These are phyloP conservation scores for Phytophthora uliginosa DNA, from an alignment of 352 stramenopile genomes.

Conservation along the genomic window DNA sequence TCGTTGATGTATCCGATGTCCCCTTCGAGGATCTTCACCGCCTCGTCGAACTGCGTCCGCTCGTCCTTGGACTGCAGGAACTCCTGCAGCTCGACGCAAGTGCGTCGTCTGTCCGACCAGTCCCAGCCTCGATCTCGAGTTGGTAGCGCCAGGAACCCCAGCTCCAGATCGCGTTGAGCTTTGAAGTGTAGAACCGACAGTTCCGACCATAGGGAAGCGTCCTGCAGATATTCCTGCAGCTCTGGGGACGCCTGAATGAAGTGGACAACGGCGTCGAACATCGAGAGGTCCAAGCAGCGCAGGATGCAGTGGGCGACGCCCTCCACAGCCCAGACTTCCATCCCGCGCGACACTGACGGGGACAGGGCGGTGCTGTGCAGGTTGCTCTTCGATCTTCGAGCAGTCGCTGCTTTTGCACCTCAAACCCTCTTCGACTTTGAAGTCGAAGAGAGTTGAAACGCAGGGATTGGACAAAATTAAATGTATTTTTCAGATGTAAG, in stretches of 20 bases:
- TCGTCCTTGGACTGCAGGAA: conserved; percentile 50
- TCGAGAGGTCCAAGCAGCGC: conserved; percentile 30
- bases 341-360: conserved; percentile 18
- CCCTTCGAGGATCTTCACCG: conserved; percentile 41
- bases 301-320: conserved; percentile 34
- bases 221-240: conserved; percentile 36
- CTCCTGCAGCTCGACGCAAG: conserved; percentile 46
- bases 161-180: conserved; percentile 23
- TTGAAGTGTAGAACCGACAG: conserved; percentile 39
- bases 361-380: too few relatives aligned
- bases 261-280: conserved; percentile 28
- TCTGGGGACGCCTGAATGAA: conserved; percentile 16
- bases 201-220: conserved; percentile 51
- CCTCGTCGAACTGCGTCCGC: conserved; percentile 30
- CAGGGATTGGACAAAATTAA: too few relatives aligned
- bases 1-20: conserved; percentile 47
- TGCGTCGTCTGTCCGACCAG: conserved; percentile 30
- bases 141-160: conserved; percentile 34
- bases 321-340: conserved; percentile 42
- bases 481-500: too few relatives aligned
- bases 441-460: too few relatives aligned
- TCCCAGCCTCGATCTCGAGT: conserved; percentile 31
- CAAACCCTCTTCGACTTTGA: too few relatives aligned
- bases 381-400: too few relatives aligned
- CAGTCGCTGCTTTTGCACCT: too few relatives aligned